Conservation (phyloP, 2,329 filamentous ascomycete species). For the Aspergillus japonicus region DNA sequence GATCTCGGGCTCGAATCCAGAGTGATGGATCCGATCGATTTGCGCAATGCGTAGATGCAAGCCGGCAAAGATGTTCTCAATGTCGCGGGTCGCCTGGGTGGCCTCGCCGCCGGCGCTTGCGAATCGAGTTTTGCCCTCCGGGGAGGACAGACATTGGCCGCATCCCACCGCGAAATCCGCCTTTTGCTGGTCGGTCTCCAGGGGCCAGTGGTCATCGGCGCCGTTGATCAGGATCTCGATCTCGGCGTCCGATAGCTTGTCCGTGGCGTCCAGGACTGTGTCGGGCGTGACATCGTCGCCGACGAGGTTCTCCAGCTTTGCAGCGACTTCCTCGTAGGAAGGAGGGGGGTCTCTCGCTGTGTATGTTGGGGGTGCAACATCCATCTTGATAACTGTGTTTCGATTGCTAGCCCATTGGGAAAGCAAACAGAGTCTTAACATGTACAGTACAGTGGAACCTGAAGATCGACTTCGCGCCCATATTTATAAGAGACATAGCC, state of each 20-base stretch:
- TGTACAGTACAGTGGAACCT: no score
- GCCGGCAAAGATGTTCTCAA: not conserved
- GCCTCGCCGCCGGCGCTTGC: not conserved
- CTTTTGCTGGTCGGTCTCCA: conserved; percentile 5
- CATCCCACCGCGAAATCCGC: not conserved
- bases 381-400: no score
- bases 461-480: no score
- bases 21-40: conserved; percentile 2
- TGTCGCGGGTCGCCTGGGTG: not conserved
- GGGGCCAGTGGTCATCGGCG: not conserved
- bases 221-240: not conserved
- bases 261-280: not conserved
- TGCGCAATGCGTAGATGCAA: not conserved
- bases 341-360: not conserved
- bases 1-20: not conserved
- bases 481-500: no score
- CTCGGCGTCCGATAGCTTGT: not conserved
- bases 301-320: not conserved
- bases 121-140: not conserved
- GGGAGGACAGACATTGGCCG: not conserved
- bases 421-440: no score
- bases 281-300: not conserved
- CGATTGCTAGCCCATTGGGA: no score
- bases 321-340: not conserved
- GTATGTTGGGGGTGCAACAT: not conserved